phyloP scores from a whole-genome alignment of 23 red algal genomes.

The Gracilaria gracilis region DNA sequence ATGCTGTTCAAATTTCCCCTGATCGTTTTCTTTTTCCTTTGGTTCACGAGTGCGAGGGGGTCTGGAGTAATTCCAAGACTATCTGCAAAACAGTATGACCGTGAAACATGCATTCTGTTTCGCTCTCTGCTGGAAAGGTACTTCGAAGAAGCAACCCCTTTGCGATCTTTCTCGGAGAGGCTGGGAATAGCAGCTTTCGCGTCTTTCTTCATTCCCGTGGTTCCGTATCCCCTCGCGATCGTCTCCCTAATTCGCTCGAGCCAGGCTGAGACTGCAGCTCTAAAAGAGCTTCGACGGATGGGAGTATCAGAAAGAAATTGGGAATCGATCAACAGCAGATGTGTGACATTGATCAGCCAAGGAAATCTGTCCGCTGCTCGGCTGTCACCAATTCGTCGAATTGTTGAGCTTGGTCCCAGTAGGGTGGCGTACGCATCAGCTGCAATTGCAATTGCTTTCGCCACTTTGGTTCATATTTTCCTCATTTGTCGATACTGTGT shows the following conservation, averaged over 20 bases:
- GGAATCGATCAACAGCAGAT: constrained; percentile 35
- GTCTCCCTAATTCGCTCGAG: constrained; percentile 10
- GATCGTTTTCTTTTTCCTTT: not conserved
- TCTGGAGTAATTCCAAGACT: not conserved
- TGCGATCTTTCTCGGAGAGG: constrained; percentile 23
- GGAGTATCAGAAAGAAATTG: constrained; percentile 22
- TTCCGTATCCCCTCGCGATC: constrained; percentile 30
- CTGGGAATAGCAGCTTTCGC: constrained; percentile 20
- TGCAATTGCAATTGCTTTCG: not conserved
- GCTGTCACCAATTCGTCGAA: not conserved
- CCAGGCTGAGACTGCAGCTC: constrained; percentile 1
- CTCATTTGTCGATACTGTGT: not conserved
- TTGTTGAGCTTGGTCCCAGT: constrained; percentile 6
- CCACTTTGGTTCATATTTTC: not conserved
- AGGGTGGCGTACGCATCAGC: constrained; percentile 17
- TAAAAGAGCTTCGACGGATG: not conserved
- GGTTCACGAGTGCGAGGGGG: not conserved
- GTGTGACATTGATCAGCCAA: not conserved
- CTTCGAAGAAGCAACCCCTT: not conserved
- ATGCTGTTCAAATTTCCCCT: not conserved
- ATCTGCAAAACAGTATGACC: constrained; percentile 18
- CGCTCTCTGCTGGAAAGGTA: not conserved
- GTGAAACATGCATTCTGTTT: constrained; percentile 13
- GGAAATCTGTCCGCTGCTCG: not conserved
- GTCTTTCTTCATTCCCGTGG: constrained; percentile 18